A percentile compares a stretch with the other conserved stretches of the same genome.
Conservation (phyloP, 805 yeast species). For the Ogataea thermomethanolica region DNA sequence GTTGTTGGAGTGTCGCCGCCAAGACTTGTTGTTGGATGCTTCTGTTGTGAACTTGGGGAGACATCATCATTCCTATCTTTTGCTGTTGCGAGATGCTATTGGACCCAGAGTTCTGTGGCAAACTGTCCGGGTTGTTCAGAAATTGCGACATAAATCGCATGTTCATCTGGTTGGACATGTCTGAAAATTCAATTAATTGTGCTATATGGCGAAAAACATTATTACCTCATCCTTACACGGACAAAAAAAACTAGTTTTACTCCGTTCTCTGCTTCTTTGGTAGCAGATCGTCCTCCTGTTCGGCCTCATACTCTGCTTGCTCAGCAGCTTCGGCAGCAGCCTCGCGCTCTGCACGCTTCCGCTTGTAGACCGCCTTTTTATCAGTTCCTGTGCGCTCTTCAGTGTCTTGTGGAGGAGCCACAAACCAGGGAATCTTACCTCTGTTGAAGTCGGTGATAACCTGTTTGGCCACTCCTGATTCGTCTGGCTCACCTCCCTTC, state of each 20-base stretch:
- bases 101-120: constrained; percentile 11
- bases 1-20: constrained; percentile 26
- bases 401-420: constrained; percentile 80
- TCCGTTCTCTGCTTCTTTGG: constrained; percentile 21
- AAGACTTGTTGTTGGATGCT: constrained; percentile 30
- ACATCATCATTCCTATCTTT: constrained; percentile 31
- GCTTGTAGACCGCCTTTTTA: constrained; percentile 49
- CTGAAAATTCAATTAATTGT: not conserved
- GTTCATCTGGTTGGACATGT: constrained; percentile 19
- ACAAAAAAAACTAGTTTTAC: constrained; percentile 10
- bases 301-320: constrained; percentile 27
- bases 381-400: constrained; percentile 57
- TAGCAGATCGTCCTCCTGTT: constrained; percentile 18
- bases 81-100: constrained; percentile 6
- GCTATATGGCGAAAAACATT: not conserved
- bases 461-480: constrained; percentile 84
- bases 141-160: constrained; percentile 27
- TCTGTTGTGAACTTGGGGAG: constrained; percentile 34
- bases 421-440: constrained; percentile 98
- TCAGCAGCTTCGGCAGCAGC: constrained; percentile 29
- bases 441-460: constrained; percentile 92
- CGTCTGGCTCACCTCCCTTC: constrained; percentile 98
- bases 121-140: constrained; percentile 22
- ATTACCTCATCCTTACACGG: constrained; percentile 6
- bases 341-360: constrained; percentile 51